Conservation (phyloP, 129 eudicot genomes). For the Flaveria linearis region DNA sequence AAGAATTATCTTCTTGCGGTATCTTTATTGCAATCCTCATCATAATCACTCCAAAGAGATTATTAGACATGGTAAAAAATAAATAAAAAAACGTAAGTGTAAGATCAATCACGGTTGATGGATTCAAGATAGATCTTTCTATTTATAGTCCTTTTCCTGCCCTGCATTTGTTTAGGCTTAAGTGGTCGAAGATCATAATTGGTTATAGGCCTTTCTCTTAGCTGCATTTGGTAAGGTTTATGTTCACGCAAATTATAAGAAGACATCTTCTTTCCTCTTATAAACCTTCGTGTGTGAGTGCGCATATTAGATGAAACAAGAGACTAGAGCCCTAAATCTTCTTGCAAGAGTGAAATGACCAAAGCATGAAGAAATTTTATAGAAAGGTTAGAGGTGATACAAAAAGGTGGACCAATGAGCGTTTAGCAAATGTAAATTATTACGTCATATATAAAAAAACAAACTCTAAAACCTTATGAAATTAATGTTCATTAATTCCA, state of each 20-base stretch:
- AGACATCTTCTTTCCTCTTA: neutral
- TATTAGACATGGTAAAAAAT: neutral
- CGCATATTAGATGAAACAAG: conserved; percentile 13
- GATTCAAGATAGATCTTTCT: neutral
- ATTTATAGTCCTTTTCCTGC: conserved; percentile 1
- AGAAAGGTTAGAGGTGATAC: neutral
- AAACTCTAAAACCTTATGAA: neutral
- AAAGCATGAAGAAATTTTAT: neutral
- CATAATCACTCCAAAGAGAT: conserved; percentile 3
- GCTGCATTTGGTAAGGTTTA: neutral
- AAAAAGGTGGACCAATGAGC: conserved; percentile 19
- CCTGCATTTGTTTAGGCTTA: neutral
- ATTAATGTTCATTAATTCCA: conserved; percentile 17
- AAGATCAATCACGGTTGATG: no score
- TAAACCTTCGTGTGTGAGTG: neutral
- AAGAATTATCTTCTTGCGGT: neutral
- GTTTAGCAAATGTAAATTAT: neutral
- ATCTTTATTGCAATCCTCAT: neutral
- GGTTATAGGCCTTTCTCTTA: neutral
- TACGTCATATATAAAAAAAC: neutral
- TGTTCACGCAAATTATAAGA: neutral
- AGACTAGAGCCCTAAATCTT: neutral
- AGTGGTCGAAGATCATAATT: neutral
- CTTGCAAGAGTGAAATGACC: conserved; percentile 4
- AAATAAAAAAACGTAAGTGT: neutral